A percentile compares a stretch with the other conserved stretches of the same genome.
Evolutionary conservation across 169 alveolate species (phyloP).

Genomic region (Plasmodium falciparum): DNA sequence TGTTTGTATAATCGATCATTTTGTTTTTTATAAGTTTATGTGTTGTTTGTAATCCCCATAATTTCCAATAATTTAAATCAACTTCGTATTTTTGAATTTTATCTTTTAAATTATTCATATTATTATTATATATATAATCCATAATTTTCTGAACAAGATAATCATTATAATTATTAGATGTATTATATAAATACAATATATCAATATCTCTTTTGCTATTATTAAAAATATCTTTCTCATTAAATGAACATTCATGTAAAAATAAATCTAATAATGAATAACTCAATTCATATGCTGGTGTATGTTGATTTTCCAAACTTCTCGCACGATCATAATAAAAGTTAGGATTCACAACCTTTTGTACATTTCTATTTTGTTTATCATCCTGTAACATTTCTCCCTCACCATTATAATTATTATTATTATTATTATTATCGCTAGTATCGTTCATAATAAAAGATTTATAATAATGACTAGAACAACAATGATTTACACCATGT

Average conservation of each 20-base stretch:
- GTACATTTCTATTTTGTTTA: background rate
- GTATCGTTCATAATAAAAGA: constrained; percentile 3
- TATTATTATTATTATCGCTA: background rate
- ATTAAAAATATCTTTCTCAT: constrained; percentile 6
- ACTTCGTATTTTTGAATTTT: constrained; percentile 42
- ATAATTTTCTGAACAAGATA: constrained; percentile 52
- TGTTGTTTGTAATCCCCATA: constrained; percentile 76
- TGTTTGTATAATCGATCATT: constrained; percentile 22
- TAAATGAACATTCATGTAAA: constrained; percentile 35
- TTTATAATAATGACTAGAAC: constrained; percentile 9
- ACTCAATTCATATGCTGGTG: constrained; percentile 1
- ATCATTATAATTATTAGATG: constrained; percentile 63
- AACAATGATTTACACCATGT: constrained; percentile 69
- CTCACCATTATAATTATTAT: background rate
- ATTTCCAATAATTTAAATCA: constrained; percentile 60
- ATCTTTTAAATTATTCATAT: constrained; percentile 23
- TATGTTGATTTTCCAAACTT: constrained; percentile 2
- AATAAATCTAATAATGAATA: constrained; percentile 48
- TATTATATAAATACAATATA: constrained; percentile 40
- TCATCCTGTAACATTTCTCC: background rate
- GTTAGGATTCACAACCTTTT: constrained; percentile 1
- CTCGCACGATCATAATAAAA: constrained; percentile 36
- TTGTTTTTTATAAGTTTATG: constrained; percentile 65
- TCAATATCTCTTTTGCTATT: constrained; percentile 47
- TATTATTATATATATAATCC: constrained; percentile 67